These are phyloP conservation scores for Colletotrichum kahawae DNA, from an alignment of 2,329 filamentous ascomycete species.

Conservation along the genomic window DNA sequence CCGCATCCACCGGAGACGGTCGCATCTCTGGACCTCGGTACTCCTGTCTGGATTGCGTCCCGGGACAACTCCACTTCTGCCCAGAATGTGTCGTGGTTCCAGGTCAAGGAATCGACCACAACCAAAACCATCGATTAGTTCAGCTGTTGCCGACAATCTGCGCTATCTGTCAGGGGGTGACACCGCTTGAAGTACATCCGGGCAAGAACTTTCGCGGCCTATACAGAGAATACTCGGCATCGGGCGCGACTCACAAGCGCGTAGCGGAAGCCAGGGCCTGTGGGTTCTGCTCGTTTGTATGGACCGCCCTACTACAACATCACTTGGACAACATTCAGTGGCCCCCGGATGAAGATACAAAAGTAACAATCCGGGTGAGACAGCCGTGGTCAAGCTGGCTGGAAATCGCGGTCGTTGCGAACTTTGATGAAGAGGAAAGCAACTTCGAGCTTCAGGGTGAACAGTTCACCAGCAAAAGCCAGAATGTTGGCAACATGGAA, in stretches of 20 bases:
- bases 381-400: background rate
- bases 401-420: background rate
- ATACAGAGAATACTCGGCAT: background rate
- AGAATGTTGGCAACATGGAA: background rate
- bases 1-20: background rate
- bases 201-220: background rate
- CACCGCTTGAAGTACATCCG: fast-evolving
- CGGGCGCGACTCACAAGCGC: background rate
- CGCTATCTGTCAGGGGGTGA: background rate
- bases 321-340: background rate
- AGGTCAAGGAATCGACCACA: background rate
- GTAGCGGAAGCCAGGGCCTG: background rate
- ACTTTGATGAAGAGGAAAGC: fast-evolving
- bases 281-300: background rate
- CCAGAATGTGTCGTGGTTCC: fast-evolving
- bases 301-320: background rate
- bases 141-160: background rate
- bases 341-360: background rate
- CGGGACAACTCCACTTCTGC: background rate
- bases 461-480: background rate
- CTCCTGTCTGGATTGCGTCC: background rate
- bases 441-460: background rate
- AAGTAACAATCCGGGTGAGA: background rate
- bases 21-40: background rate
- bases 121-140: background rate